These are phyloP conservation scores for Capsella bursapastoris DNA, from an alignment of 345 rosid species.

Conservation along the genomic window DNA sequence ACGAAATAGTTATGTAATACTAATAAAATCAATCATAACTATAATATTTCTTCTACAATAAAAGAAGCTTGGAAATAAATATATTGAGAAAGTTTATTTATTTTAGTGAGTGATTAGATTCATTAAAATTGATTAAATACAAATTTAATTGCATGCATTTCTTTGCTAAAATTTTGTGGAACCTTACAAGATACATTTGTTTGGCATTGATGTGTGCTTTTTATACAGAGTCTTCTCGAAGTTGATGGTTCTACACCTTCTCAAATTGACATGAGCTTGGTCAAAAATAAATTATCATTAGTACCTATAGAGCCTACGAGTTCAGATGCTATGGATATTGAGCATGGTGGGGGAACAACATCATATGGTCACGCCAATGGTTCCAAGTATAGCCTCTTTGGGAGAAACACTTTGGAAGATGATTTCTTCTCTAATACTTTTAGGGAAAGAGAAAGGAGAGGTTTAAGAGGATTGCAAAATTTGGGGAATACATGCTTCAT, in stretches of 20 bases:
- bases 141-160: no score
- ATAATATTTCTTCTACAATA: no score
- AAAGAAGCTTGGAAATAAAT: no score
- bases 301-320: slow-evolving; percentile 72
- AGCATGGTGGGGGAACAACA: slow-evolving; percentile 64
- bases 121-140: no score
- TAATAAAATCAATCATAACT: no score
- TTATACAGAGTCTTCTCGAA: slow-evolving; percentile 80
- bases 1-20: no score
- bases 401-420: slow-evolving; percentile 48
- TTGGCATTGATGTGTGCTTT: slow-evolving; percentile 34
- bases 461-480: slow-evolving; percentile 91
- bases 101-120: accelerated
- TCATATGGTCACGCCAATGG: slow-evolving; percentile 71
- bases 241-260: slow-evolving; percentile 53
- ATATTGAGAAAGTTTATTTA: no score
- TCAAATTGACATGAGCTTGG: slow-evolving; percentile 57
- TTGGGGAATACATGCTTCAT: slow-evolving; percentile 97
- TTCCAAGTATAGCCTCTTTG: slow-evolving; percentile 48
- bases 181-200: not conserved
- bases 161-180: no score
- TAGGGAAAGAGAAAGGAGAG: slow-evolving; percentile 66
- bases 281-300: slow-evolving; percentile 75
- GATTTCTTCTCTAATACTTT: slow-evolving; percentile 49
- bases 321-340: slow-evolving; percentile 52